Evolutionary conservation across 2,329 filamentous ascomycete genomes (phyloP).

Genomic region (Exophiala mesophila): DNA sequence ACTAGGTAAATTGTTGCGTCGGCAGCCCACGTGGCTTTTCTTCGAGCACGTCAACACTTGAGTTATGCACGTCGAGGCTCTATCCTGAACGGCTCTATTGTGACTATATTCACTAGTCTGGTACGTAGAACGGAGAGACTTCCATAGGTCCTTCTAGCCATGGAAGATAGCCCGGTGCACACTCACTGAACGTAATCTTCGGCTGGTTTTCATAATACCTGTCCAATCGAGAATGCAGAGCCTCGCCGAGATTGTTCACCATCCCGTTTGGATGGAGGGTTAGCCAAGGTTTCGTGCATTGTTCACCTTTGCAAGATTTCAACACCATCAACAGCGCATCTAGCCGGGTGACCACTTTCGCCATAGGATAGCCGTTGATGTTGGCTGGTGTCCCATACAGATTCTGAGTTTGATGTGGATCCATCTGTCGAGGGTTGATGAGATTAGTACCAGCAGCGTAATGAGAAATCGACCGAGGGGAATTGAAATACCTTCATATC

Average conservation of each 20-base stretch:
- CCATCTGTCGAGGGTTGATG: conserved; percentile 1
- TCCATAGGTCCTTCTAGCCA: no score
- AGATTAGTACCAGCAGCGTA: neutral
- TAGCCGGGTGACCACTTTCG: conserved; percentile 8
- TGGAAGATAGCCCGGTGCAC: no score
- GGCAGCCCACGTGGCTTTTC: no score
- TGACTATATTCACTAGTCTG: no score
- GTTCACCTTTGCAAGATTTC: conserved; percentile 3
- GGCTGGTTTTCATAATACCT: no score
- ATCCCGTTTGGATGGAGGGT: conserved; percentile 3
- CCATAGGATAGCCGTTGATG: no score
- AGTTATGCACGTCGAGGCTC: no score
- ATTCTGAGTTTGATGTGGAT: conserved; percentile 29
- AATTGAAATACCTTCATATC: conserved; percentile 23
- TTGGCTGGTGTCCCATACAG: conserved; percentile 5
- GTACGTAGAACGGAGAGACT: no score
- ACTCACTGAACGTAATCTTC: no score
- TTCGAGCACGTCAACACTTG: no score
- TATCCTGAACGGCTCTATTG: no score
- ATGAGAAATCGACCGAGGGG: neutral
- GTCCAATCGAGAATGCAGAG: conserved; percentile 22
- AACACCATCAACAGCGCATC: conserved; percentile 1
- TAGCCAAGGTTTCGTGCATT: conserved; percentile 5
- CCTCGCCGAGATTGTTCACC: conserved; percentile 22
- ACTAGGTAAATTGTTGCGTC: no score